Evolutionary conservation across 2,329 filamentous ascomycete genomes (phyloP), one percentile per base, ranked within the genome.

Genomic region (Nannizzia gypsea): DNA sequence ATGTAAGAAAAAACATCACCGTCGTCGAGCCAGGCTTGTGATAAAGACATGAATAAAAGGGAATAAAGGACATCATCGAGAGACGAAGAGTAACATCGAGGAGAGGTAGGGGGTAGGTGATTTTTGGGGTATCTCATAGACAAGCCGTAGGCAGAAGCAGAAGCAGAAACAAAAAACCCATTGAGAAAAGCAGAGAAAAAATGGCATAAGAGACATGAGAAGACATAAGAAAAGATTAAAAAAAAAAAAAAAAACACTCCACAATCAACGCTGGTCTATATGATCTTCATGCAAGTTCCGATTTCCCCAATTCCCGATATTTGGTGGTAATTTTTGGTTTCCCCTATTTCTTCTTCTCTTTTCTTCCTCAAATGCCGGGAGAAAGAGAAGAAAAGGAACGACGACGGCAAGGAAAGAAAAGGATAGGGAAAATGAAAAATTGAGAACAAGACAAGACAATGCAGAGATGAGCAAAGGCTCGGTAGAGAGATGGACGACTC

Each of bases 241-340:
- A 56, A 42, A 48, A 59, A 59, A 60, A 34, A 59, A 38, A 40
- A 46, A 63, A 59, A 61, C 28, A 46, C 38, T 40, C 26, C 56
- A 59, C 24, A 50, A 38, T 72, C 73, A 78, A 77, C 76, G 76
- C 77, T 76, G 73, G 48, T 52, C 48, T 79, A 76, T 79, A 78
- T 78, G 72, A 75, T 76, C 71, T 64, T 64, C 63, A 65, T 66
- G 62, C 63, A 62, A 64, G 56, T 61, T 59, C 63, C 67, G 68
- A 52, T 52, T 52, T 24, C 44, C 48, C 48, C 22, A 15, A 28
- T 52, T 31, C 48, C 48, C 22, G 26, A 52, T 52, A 28, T 26
- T 52, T 50, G 17, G 31, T 36, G 31, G 31, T 36, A 36, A 70
- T 48, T 15, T 56, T 20, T 56, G 15, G 20, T 56, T 56, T 34